Percentiles rank a stretch among this genome's conserved stretches.
These are phyloP conservation scores for Pleurostoma richardsiae DNA, from an alignment of 2,329 filamentous ascomycete genomes.

Conservation along the genomic window DNA sequence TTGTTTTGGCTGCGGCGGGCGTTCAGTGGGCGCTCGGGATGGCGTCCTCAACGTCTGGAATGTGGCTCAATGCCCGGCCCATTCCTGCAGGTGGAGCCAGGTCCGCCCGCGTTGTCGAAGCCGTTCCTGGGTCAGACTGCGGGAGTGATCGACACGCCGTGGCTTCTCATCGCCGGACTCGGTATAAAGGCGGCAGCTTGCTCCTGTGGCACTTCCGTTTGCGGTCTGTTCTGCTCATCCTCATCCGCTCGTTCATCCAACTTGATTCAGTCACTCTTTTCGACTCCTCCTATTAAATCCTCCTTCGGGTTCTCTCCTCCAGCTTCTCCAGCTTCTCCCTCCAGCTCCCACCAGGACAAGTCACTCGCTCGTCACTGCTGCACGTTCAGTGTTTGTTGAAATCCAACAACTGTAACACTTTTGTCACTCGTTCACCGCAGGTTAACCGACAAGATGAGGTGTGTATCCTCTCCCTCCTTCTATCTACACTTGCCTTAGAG, in stretches of 20 bases:
- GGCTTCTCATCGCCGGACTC: background rate
- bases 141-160: background rate
- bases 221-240: background rate
- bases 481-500: no score
- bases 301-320: background rate
- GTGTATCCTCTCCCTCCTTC: background rate
- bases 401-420: background rate
- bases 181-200: background rate
- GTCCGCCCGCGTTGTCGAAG: no score
- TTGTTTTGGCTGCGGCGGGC: no score
- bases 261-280: background rate
- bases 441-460: slow-evolving; percentile 11
- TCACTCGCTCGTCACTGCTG: background rate
- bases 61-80: no score
- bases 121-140: background rate
- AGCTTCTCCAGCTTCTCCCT: background rate
- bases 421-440: background rate
- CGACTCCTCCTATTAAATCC: background rate
- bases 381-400: background rate
- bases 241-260: background rate
- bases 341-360: background rate
- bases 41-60: no score
- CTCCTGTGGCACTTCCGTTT: background rate
- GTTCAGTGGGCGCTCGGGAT: no score
- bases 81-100: no score